phyloP scores from a whole-genome alignment of 2,329 filamentous ascomycete species.

The Hymenoscyphus linearis region DNA sequence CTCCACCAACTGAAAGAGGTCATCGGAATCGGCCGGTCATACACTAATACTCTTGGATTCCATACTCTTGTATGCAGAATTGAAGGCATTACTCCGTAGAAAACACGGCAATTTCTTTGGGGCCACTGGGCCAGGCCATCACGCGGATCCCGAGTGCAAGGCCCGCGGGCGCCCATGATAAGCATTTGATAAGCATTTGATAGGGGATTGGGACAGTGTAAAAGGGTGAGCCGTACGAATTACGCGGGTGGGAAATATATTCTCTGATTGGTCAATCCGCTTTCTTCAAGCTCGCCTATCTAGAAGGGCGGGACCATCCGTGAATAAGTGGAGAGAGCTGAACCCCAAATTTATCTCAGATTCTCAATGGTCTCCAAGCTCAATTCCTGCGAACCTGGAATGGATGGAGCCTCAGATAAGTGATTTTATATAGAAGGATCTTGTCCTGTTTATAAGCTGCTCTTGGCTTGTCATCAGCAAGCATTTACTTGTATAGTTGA shows the following conservation, averaged over 20 bases:
- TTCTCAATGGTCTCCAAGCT: conserved; percentile 4
- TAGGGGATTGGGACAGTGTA: conserved; percentile 1
- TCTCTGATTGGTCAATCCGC: conserved; percentile 1
- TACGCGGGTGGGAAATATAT: not conserved
- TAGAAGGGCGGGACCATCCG: conserved; percentile 7
- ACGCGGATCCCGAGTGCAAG: conserved; percentile 4
- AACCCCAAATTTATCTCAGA: not conserved
- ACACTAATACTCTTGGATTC: not conserved
- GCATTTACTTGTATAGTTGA: not conserved
- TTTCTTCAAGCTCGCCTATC: conserved; percentile 1
- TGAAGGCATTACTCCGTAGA: not conserved
- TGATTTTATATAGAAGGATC: conserved; percentile 4
- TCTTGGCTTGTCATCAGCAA: not conserved
- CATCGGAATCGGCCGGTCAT: conserved; percentile 1
- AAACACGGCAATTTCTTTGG: not conserved
- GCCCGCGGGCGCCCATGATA: conserved; percentile 6
- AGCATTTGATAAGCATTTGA: conserved; percentile 6
- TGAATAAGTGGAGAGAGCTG: not conserved
- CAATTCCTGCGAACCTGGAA: not conserved
- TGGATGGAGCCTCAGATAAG: conserved; percentile 2
- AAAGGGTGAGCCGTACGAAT: not conserved
- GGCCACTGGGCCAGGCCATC: no score
- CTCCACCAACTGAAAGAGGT: not conserved
- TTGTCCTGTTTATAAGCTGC: not conserved
- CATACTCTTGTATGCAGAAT: not conserved